Percentiles rank a stretch among this genome's conserved stretches.
Evolutionary conservation across 2,329 filamentous ascomycete species (phyloP).

Genomic region (Cordyceps farinosa): DNA sequence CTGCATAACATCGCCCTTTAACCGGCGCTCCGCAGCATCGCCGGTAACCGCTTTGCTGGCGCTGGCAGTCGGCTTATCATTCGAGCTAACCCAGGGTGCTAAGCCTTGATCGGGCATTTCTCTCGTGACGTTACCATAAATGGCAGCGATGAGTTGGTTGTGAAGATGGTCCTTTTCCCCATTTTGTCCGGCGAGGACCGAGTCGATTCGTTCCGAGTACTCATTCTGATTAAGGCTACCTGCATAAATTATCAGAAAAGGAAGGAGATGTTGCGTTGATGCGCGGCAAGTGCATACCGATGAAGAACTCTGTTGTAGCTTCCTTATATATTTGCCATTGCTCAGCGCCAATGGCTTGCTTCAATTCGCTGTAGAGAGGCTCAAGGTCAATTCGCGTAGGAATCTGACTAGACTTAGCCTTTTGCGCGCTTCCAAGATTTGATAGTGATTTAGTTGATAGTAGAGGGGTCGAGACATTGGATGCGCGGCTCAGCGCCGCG

Average conservation of each 20-base stretch:
- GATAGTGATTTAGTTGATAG: constrained; percentile 56
- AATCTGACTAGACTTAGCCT: constrained; percentile 58
- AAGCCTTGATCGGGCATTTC: constrained; percentile 66
- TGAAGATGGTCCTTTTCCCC: constrained; percentile 62
- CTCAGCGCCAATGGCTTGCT: constrained; percentile 55
- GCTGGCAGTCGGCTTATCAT: constrained; percentile 60
- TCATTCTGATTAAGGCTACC: constrained; percentile 62
- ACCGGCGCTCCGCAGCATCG: constrained; percentile 61
- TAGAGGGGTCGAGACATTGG: constrained; percentile 56
- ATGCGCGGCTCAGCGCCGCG: constrained; percentile 62
- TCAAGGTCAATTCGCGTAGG: constrained; percentile 66
- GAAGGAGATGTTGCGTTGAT: neutral
- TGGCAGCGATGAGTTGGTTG: constrained; percentile 64
- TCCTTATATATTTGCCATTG: constrained; percentile 65
- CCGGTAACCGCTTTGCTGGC: constrained; percentile 61
- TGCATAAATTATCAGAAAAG: constrained; percentile 29
- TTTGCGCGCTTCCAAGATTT: constrained; percentile 47
- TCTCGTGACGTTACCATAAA: constrained; percentile 66
- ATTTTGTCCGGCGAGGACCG: constrained; percentile 53
- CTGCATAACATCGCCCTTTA: constrained; percentile 69
- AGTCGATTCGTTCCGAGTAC: constrained; percentile 56
- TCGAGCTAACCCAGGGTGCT: constrained; percentile 68
- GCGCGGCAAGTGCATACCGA: constrained; percentile 42
- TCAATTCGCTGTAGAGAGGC: constrained; percentile 60
- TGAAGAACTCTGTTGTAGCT: constrained; percentile 57